Evolutionary conservation across 78 protist genomes (phyloP).

Genomic region (slime mould (Dictyostelium discoideum)): DNA sequence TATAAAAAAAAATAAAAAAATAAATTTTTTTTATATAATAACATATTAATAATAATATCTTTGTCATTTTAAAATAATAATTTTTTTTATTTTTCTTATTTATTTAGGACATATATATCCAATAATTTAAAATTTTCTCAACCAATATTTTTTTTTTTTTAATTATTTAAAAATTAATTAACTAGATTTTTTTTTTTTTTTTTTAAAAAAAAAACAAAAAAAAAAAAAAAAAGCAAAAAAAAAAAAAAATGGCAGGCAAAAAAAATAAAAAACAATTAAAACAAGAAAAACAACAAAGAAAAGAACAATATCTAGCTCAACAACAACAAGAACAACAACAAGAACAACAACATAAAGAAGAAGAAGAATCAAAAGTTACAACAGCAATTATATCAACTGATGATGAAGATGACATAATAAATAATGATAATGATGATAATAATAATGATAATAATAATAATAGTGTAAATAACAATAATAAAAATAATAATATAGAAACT

Average conservation of each 20-base stretch:
- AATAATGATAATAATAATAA: not conserved
- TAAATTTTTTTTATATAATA: too few species aligned
- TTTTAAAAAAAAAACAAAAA: not conserved
- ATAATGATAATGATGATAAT: not conserved
- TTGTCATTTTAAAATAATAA: too few species aligned
- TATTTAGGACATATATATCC: too few species aligned
- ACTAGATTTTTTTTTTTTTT: not conserved
- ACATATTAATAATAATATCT: too few species aligned
- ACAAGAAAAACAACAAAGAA: conserved; percentile 16
- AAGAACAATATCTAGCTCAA: not conserved
- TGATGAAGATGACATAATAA: not conserved
- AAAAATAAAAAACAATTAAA: not conserved
- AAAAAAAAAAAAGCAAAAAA: not conserved
- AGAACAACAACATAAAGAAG: not conserved
- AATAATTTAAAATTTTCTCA: too few species aligned
- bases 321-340: not conserved
- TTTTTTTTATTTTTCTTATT: too few species aligned
- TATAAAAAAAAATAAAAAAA: not conserved
- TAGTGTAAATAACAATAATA: not conserved
- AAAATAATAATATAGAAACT: not conserved
- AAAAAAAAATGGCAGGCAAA: not conserved
- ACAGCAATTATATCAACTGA: conserved; percentile 11
- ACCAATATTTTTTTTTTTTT: too few species aligned
- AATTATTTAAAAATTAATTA: too few species aligned
- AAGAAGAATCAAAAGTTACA: not conserved